These are phyloP conservation scores for Rhizophagus sp. DNA, from an alignment of 192 early-diverging fungal genomes.

Conservation along the genomic window DNA sequence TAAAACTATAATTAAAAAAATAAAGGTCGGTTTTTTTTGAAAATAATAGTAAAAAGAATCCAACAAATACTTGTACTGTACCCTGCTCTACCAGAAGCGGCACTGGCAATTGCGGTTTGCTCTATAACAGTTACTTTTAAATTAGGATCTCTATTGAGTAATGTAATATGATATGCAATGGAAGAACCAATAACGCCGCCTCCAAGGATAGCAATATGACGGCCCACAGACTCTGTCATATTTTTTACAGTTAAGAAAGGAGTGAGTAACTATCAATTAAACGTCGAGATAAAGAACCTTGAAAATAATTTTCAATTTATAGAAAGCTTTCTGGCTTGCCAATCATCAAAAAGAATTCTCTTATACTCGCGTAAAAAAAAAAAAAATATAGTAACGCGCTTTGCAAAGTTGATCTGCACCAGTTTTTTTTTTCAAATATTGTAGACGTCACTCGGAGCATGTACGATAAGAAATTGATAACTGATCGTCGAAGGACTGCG, in stretches of 20 bases:
- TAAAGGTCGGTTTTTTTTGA: neutral
- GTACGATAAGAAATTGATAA: no score
- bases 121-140: constrained; percentile 45
- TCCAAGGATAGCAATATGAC: constrained; percentile 46
- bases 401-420: no score
- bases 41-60: neutral
- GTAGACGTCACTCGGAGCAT: no score
- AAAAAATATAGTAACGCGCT: neutral
- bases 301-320: neutral
- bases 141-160: constrained; percentile 33
- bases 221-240: neutral
- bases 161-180: constrained; percentile 40
- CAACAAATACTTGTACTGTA: constrained; percentile 6
- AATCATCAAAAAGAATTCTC: neutral
- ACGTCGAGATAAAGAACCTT: neutral
- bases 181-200: constrained; percentile 49
- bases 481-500: no score
- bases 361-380: neutral
- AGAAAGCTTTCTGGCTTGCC: neutral
- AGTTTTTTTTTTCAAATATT: no score
- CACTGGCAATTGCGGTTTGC: constrained; percentile 41
- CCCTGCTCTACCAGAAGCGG: constrained; percentile 48
- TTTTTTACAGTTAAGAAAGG: neutral
- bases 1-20: neutral
- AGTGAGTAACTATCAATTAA: neutral